Evolutionary conservation across 441 rosid species (phyloP), one percentile per base, ranked within the genome.

Genomic region (Aleurites moluccanus): DNA sequence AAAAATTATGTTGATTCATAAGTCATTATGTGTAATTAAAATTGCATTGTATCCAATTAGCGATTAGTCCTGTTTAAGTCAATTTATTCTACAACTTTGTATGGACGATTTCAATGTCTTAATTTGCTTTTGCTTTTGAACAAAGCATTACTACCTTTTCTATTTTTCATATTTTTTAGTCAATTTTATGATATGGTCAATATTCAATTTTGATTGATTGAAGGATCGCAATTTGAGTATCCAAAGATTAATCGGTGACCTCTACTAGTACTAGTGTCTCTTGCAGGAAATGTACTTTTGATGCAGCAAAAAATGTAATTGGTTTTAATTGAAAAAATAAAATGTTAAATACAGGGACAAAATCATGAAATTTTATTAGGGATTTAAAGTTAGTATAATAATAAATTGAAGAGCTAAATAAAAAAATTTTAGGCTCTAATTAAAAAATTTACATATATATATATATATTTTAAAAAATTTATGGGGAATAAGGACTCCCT

Each of bases 111-210:
- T 56, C 56, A 55, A 27, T 38, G 27, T 66, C 33, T 42, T 40
- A 40, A 15, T 35, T 11, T 25, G 21, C 13, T 28, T 10, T 71
- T 16, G 28, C 68, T 73, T 67, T 77, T 67, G 69, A 67, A 77
- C 56, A 60, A 60, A 27, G 67, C 53, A 74, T 57, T n/a, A n/a
- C n/a, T 55, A 56, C 47, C 27, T 55, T 55, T 21, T 5, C 7
- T n/a, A n/a, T 59, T 66, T 33, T 7, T 6, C 42, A 27, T 40
- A 55, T 16, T 13, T 50, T 38, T 28, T 53, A 70, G 25, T 70
- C 56, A 44, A 6, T 16, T 23, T 16, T 10, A 3, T n/a, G 16
- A 10, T 9, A 65, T n/a, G n/a, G n/a, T 57, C 62, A 33, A 57
- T 57, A 57, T 23, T 57, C 25, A 57, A 8, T 57, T 21, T 13